Percentiles rank a stretch among this genome's conserved stretches.
Evolutionary conservation across 1,284 basidiomycete genomes (phyloP).

Genomic region (Malassezia furfur): DNA sequence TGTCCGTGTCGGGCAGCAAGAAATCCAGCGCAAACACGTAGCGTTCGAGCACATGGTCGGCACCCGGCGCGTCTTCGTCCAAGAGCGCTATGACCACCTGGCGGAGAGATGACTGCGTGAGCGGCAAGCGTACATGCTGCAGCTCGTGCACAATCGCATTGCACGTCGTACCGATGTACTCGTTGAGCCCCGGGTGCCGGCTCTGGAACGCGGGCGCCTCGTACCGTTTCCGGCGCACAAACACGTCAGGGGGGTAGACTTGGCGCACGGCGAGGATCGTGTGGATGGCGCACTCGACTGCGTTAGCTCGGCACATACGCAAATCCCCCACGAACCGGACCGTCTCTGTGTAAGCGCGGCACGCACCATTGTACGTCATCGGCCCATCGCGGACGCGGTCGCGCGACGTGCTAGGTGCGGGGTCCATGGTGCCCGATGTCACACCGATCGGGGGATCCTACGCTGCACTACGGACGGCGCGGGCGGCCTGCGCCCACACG

Average conservation of each 20-base stretch:
- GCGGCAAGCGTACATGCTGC: constrained; percentile 52
- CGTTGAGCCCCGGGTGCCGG: constrained; percentile 72
- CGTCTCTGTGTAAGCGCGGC: constrained; percentile 6
- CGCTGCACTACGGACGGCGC: background rate
- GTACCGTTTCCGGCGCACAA: constrained; percentile 75
- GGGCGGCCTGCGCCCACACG: constrained; percentile 10
- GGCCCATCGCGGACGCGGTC: constrained; percentile 16
- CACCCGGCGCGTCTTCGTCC: constrained; percentile 64
- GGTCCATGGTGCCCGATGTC: constrained; percentile 1
- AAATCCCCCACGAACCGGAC: constrained; percentile 5
- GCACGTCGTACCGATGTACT: constrained; percentile 73
- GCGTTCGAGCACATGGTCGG: constrained; percentile 56
- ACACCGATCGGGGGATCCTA: background rate
- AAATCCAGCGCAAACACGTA: constrained; percentile 58
- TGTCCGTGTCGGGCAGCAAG: constrained; percentile 62
- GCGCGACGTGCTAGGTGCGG: background rate
- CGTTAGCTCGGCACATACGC: constrained; percentile 7
- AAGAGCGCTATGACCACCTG: constrained; percentile 62
- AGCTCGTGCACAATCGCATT: constrained; percentile 68
- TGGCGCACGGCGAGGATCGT: constrained; percentile 79
- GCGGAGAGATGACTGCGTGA: constrained; percentile 48
- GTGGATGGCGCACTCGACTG: constrained; percentile 77
- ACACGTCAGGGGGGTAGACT: constrained; percentile 78
- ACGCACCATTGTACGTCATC: constrained; percentile 19
- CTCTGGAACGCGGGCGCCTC: constrained; percentile 81